phyloP scores from a whole-genome alignment of 257 asterid genomes.

The Verbascum thapsus region DNA sequence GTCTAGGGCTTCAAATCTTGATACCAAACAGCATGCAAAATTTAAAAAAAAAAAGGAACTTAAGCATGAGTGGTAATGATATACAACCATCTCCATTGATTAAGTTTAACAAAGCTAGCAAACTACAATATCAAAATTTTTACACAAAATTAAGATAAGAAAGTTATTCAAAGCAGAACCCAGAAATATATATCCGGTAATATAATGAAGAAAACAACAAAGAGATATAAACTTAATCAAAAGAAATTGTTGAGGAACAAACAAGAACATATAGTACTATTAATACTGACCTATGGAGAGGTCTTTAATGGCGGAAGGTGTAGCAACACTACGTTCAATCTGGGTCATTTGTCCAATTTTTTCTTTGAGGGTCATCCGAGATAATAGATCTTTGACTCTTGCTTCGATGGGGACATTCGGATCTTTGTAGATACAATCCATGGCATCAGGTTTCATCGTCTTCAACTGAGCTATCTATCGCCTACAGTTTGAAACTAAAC shows the following conservation, averaged over 20 bases:
- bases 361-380: conserved; percentile 73
- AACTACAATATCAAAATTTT: background rate
- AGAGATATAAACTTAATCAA: background rate
- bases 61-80: background rate
- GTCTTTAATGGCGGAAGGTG: conserved; percentile 58
- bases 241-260: no score
- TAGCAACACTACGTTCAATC: conserved; percentile 67
- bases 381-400: conserved; percentile 63
- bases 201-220: conserved; percentile 1
- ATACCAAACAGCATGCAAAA: conserved; percentile 15
- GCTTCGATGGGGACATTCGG: conserved; percentile 55
- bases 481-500: background rate
- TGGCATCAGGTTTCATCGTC: conserved; percentile 24
- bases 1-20: background rate
- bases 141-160: background rate
- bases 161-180: background rate
- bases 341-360: conserved; percentile 81
- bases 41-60: background rate
- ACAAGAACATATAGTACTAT: no score
- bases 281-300: conserved; percentile 49
- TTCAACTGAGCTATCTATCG: background rate
- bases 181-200: background rate
- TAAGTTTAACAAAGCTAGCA: background rate
- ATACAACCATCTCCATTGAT: background rate
- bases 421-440: conserved; percentile 62